phyloP scores from a whole-genome alignment of 78 protist genomes.

The Speleostelium caveatum region DNA sequence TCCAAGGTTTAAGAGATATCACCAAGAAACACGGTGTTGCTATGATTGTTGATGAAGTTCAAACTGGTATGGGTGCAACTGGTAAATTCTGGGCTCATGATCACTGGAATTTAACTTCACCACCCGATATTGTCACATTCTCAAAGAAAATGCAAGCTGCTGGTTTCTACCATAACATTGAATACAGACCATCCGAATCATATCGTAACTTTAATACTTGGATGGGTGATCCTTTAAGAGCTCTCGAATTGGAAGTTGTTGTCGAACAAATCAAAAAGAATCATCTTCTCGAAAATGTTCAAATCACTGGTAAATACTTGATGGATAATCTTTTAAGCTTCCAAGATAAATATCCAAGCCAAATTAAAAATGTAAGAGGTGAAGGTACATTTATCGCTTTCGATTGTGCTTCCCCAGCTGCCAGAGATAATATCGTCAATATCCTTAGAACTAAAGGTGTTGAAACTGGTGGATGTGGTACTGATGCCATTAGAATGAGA shows the following conservation, averaged over 20 bases:
- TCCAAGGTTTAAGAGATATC: conserved; percentile 77
- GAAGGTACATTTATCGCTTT: conserved; percentile 87
- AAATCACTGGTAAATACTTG: conserved; percentile 84
- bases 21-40: conserved; percentile 68
- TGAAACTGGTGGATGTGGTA: conserved; percentile 87
- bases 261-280: conserved; percentile 65
- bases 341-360: conserved; percentile 6
- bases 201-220: conserved; percentile 90
- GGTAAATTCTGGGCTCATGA: conserved; percentile 91
- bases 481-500: conserved; percentile 78
- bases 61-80: conserved; percentile 90
- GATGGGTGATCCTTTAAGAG: conserved; percentile 91
- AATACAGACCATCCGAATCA: conserved; percentile 67
- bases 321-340: conserved; percentile 53
- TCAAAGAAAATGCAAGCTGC: conserved; percentile 88
- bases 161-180: conserved; percentile 85
- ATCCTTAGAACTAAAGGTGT: conserved; percentile 60
- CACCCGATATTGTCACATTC: conserved; percentile 94
- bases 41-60: conserved; percentile 90
- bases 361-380: conserved; percentile 85
- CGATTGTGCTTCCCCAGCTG: conserved; percentile 72
- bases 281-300: conserved; percentile 75
- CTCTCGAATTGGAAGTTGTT: conserved; percentile 69
- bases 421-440: conserved; percentile 69
- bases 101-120: conserved; percentile 83